phyloP scores from a whole-genome alignment of 192 early-diverging fungal genomes.

The Entomortierella lignicola region DNA sequence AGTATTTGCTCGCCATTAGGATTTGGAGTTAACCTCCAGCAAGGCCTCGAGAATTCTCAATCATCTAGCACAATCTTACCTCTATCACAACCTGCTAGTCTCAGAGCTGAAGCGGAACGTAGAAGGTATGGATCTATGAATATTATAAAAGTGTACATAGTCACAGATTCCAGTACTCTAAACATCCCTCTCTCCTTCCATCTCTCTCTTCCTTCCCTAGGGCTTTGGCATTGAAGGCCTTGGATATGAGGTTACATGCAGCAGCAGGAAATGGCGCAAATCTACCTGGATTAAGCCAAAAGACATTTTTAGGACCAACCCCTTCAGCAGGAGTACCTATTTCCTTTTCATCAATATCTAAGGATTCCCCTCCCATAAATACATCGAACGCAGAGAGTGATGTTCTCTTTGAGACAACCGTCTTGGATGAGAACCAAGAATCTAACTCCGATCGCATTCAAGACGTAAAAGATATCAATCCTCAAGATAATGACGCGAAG shows the following conservation, averaged over 20 bases:
- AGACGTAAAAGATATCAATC: neutral
- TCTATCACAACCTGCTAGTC: conserved; percentile 58
- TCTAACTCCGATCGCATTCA: neutral
- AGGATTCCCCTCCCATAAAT: conserved; percentile 1
- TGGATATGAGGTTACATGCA: conserved; percentile 68
- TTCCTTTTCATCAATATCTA: conserved; percentile 9
- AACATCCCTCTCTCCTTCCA: too few relatives aligned
- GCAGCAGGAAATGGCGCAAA: conserved; percentile 42
- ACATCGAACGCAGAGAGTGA: conserved; percentile 2
- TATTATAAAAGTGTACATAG: too few relatives aligned
- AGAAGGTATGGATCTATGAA: conserved; percentile 57
- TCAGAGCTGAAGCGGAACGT: conserved; percentile 73
- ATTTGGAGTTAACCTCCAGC: conserved; percentile 36
- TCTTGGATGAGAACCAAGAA: conserved; percentile 9
- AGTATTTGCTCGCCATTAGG: conserved; percentile 65
- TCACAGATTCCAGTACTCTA: too few relatives aligned
- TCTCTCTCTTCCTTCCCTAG: conserved; percentile 36
- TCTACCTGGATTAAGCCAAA: conserved; percentile 40
- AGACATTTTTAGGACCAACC: conserved; percentile 32
- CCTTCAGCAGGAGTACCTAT: conserved; percentile 23
- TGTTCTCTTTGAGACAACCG: conserved; percentile 28
- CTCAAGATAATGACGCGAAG: neutral
- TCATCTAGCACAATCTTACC: conserved; percentile 39
- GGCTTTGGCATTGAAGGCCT: conserved; percentile 72
- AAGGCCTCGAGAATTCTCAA: conserved; percentile 57